A percentile compares a stretch with the other conserved stretches of the same genome.
Conservation (phyloP, 345 rosid species). For the Citrus glauca region DNA sequence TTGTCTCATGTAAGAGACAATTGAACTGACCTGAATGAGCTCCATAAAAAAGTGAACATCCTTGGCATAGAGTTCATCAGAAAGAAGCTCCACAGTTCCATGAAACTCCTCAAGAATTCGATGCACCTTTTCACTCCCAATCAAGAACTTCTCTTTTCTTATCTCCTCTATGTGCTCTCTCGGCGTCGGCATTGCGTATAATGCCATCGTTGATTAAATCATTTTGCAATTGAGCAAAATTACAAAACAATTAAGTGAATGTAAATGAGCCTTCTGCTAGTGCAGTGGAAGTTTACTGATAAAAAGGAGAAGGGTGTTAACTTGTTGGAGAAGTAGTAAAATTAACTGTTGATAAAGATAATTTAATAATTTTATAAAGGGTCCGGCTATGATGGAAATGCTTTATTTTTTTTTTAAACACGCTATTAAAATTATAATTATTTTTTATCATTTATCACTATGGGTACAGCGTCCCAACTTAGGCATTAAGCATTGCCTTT, state of each 20-base stretch:
- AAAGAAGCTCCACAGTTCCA: constrained; percentile 54
- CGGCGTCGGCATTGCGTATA: constrained; percentile 24
- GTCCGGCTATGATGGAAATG: no score
- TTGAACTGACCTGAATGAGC: constrained; percentile 45
- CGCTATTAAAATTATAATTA: no score
- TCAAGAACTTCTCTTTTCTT: constrained; percentile 44
- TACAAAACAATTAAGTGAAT: no score
- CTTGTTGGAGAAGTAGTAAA: background rate
- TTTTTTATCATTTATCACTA: no score
- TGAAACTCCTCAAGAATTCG: constrained; percentile 54
- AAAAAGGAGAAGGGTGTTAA: background rate
- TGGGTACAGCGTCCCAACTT: no score
- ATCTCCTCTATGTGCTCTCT: constrained; percentile 50
- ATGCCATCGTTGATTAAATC: background rate
- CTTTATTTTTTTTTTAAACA: no score
- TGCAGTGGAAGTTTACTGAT: background rate
- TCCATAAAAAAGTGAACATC: constrained; percentile 80
- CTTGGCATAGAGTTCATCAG: constrained; percentile 67
- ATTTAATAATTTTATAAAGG: no score
- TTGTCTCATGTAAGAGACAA: no score
- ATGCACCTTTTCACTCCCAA: constrained; percentile 45
- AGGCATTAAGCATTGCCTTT: no score
- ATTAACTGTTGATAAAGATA: no score
- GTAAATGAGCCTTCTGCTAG: no score
- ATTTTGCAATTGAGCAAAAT: no score